These are phyloP conservation scores for Chaetomium fimeti DNA, from an alignment of 495 filamentous ascomycete genomes.

Conservation along the genomic window DNA sequence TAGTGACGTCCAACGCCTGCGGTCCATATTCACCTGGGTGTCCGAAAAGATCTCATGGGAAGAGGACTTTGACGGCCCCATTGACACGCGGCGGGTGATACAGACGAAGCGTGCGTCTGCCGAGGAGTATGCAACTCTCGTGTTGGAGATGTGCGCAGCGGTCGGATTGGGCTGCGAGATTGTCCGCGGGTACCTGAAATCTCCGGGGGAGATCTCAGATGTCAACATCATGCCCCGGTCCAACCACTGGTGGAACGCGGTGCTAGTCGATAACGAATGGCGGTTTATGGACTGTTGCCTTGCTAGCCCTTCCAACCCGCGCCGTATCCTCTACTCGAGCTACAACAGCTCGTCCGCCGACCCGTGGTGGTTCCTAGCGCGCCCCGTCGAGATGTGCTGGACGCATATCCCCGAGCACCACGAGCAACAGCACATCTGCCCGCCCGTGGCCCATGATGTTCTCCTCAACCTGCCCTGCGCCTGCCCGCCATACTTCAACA, in stretches of 20 bases:
- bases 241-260: constrained; percentile 99
- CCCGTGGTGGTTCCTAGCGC: constrained; percentile 84
- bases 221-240: constrained; percentile 69
- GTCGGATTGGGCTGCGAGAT: constrained; percentile 84
- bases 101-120: constrained; percentile 80
- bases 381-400: constrained; percentile 85
- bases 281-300: constrained; percentile 94
- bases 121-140: constrained; percentile 86
- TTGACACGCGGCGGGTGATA: constrained; percentile 80
- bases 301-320: constrained; percentile 85
- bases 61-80: constrained; percentile 73
- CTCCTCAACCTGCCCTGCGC: constrained; percentile 81
- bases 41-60: constrained; percentile 96
- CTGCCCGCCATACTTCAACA: constrained; percentile 85
- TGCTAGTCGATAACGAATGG: constrained; percentile 92
- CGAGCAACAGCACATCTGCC: constrained; percentile 88
- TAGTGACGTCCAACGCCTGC: constrained; percentile 87
- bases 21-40: constrained; percentile 96
- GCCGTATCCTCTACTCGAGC: constrained; percentile 71
- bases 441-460: constrained; percentile 77
- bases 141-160: constrained; percentile 89
- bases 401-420: constrained; percentile 86
- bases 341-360: constrained; percentile 68
- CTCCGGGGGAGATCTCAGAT: constrained; percentile 80
- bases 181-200: constrained; percentile 84